Percentiles rank a stretch among this genome's conserved stretches.
Conservation (phyloP, 2,329 filamentous ascomycete species). For the Fonsecaea monophora region DNA sequence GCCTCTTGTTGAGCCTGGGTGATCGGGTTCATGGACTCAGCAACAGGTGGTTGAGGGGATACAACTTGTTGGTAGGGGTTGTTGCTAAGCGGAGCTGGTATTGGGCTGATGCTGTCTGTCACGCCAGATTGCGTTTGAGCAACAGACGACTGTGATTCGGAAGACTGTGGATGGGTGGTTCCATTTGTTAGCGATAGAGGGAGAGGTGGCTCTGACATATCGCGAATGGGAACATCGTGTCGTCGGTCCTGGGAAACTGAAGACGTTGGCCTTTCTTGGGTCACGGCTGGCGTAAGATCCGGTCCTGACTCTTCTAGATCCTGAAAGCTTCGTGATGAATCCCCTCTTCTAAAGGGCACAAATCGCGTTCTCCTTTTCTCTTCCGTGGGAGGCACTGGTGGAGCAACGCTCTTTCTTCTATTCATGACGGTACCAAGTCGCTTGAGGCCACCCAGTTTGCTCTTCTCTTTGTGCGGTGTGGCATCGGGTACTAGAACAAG, state of each 20-base stretch:
- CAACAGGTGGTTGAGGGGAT: slow-evolving; percentile 17
- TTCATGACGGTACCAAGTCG: slow-evolving; percentile 57
- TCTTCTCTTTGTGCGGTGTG: slow-evolving; percentile 53
- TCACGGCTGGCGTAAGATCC: slow-evolving; percentile 38
- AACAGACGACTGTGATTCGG: slow-evolving; percentile 25
- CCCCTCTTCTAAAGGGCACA: slow-evolving; percentile 50
- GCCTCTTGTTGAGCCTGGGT: slow-evolving; percentile 50
- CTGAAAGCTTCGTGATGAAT: slow-evolving; percentile 47
- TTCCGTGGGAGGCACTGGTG: slow-evolving; percentile 47
- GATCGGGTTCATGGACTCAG: slow-evolving; percentile 25
- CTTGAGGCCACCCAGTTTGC: slow-evolving; percentile 53
- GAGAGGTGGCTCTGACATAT: slow-evolving; percentile 19
- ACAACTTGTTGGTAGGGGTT: slow-evolving; percentile 24
- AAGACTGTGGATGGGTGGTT: slow-evolving; percentile 15
- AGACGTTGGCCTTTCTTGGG: slow-evolving; percentile 29
- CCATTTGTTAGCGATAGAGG: slow-evolving; percentile 29
- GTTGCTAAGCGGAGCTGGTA: slow-evolving; percentile 14
- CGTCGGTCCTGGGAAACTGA: slow-evolving; percentile 29
- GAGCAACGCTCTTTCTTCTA: slow-evolving; percentile 52
- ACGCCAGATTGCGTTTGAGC: slow-evolving; percentile 25
- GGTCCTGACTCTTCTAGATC: slow-evolving; percentile 41
- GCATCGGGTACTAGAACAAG: slow-evolving; percentile 46
- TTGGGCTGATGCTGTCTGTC: slow-evolving; percentile 18
- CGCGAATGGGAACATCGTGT: slow-evolving; percentile 24
- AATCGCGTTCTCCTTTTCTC: slow-evolving; percentile 52